Evolutionary conservation across 1,284 basidiomycete genomes (phyloP), one percentile per base, ranked within the genome.

Genomic region (Macrocystidia cucumis): DNA sequence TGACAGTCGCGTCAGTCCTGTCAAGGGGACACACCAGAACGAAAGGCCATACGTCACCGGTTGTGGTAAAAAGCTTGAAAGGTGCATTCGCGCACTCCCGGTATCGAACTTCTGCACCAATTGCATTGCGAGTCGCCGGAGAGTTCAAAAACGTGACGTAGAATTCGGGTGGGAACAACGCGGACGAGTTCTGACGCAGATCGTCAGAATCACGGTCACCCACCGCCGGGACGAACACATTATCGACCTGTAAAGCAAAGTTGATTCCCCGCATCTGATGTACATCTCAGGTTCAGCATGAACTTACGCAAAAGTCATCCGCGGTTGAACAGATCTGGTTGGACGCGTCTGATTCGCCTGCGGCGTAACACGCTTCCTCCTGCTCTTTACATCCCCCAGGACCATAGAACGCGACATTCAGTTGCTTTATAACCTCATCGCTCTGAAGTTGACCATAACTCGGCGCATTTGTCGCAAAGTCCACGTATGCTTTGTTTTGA

Each of bases 361-460:
- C 72, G n/a, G 57, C 62, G 40, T 67, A 74, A 40, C 75, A 79
- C 3, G 64, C 63, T 34, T 61, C 37, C 45, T 70, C 68, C 45
- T 69, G 67, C 3, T 60, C 67, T 29, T 56, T 49, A 44, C 73
- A 79, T 8, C 74, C 76, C 5, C 60, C 57, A 0, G 57, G 32
- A 3, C 48, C 54, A 39, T 67, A 74, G 52, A 62, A 74, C 0
- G 67, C 55, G 5, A 63, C 39, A 21, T 69, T 76, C 18, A 78
- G 56, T 31, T 60, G 43, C n/a, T 56, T 45, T 34, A 79, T 50
- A 2, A 69, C 65, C 4, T 45, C 41, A 28, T 67, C 57, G 21
- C 58, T 59, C 41, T 72, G 69, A 3, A 79, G 62, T 41, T 65
- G 75, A 5, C 75, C 75, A 40, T 78, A 78, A 14, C 75, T 73